These are phyloP conservation scores for Cytospora mali DNA, from an alignment of 2,329 filamentous ascomycete species.

Conservation along the genomic window DNA sequence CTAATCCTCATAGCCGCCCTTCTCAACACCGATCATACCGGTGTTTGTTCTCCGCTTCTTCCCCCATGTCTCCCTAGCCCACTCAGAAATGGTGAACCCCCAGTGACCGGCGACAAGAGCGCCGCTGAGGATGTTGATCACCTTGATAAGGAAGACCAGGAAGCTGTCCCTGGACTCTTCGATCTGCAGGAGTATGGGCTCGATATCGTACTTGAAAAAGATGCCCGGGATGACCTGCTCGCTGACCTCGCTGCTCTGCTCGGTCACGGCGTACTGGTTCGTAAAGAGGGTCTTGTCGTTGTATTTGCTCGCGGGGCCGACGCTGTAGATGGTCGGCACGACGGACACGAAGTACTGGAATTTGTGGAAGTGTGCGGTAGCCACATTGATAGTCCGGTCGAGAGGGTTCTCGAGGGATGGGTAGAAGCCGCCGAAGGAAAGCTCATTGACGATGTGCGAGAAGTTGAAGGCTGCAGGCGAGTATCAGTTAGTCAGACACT, in stretches of 20 bases:
- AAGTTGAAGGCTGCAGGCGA: constrained; percentile 83
- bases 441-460: constrained; percentile 91
- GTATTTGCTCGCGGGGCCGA: constrained; percentile 46
- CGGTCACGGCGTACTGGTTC: constrained; percentile 97
- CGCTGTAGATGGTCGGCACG: constrained; percentile 90
- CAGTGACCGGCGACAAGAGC: constrained; percentile 93
- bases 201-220: constrained; percentile 99
- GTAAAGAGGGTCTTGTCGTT: constrained; percentile 72
- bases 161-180: constrained; percentile 79
- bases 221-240: constrained; percentile 81
- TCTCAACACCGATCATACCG: constrained; percentile 52
- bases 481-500: not conserved
- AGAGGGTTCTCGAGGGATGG: constrained; percentile 91
- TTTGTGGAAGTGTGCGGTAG: constrained; percentile 82
- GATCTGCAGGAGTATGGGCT: constrained; percentile 87
- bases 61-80: constrained; percentile 62
- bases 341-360: constrained; percentile 98
- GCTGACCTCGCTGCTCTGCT: constrained; percentile 72
- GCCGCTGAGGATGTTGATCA: constrained; percentile 89
- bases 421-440: constrained; percentile 97
- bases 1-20: constrained; percentile 41
- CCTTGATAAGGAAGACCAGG: constrained; percentile 73
- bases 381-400: constrained; percentile 82
- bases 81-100: constrained; percentile 84
- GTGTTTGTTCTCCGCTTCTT: constrained; percentile 50